A percentile compares a stretch with the other conserved stretches of the same genome.
Evolutionary conservation across 2,329 filamentous ascomycete species (phyloP).

Genomic region (Incumbomyces delicatus): DNA sequence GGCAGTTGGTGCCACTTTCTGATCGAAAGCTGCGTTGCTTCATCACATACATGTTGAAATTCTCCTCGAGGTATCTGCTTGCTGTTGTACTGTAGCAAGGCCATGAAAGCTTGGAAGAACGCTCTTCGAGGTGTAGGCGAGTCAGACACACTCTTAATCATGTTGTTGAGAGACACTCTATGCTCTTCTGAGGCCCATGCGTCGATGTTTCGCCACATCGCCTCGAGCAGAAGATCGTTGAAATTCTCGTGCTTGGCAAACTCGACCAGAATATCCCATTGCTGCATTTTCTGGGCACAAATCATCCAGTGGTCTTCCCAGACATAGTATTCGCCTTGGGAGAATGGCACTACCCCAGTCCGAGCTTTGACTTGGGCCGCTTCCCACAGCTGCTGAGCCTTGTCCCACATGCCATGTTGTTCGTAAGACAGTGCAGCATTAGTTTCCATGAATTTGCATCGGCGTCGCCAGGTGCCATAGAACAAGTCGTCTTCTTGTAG

Average conservation of each 20-base stretch:
- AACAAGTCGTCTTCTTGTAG: slow-evolving; percentile 95
- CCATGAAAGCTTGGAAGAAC: slow-evolving; percentile 99
- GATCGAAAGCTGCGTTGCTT: slow-evolving; percentile 93
- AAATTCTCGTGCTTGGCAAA: slow-evolving; percentile 99
- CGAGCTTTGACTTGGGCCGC: slow-evolving; percentile 93
- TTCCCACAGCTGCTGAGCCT: slow-evolving; percentile 94
- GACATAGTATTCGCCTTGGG: slow-evolving; percentile 92
- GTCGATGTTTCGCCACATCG: slow-evolving; percentile 90
- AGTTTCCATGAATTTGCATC: slow-evolving; percentile 93
- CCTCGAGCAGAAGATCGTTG: slow-evolving; percentile 89
- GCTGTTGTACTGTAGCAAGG: slow-evolving; percentile 83
- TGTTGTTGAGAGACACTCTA: slow-evolving; percentile 77
- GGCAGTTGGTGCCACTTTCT: slow-evolving; percentile 99
- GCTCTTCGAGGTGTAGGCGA: slow-evolving; percentile 85
- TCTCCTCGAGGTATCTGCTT: slow-evolving; percentile 72
- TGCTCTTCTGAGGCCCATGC: slow-evolving; percentile 84
- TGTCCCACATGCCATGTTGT: slow-evolving; percentile 99
- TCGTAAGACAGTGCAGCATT: slow-evolving; percentile 96
- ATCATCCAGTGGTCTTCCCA: slow-evolving; percentile 99
- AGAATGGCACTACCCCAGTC: slow-evolving; percentile 91
- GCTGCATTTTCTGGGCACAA: slow-evolving; percentile 94
- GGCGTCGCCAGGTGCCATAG: slow-evolving; percentile 90
- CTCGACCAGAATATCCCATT: slow-evolving; percentile 96
- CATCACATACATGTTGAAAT: slow-evolving; percentile 84
- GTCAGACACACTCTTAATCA: slow-evolving; percentile 96